Evolutionary conservation across 306 rosid genomes (phyloP).

Genomic region (Citrullus colocynthis): DNA sequence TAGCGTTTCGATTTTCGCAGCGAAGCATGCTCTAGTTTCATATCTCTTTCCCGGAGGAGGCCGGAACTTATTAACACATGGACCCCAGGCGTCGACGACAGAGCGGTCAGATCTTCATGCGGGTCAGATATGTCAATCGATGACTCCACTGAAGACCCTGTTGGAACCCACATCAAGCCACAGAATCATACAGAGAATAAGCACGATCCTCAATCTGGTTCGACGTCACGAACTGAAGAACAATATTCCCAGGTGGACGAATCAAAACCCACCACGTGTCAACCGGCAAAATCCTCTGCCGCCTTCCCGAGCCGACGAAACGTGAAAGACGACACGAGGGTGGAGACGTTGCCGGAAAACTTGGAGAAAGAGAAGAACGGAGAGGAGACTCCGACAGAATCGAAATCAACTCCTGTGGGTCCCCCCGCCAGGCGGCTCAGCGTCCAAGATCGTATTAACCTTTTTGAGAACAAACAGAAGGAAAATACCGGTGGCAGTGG

Average conservation of each 20-base stretch:
- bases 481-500: slow-evolving; percentile 35
- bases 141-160: slow-evolving; percentile 44
- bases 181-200: slow-evolving; percentile 14
- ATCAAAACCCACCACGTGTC: slow-evolving; percentile 39
- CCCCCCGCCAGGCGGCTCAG: slow-evolving; percentile 65
- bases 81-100: slow-evolving; percentile 39
- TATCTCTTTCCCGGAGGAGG: slow-evolving; percentile 52
- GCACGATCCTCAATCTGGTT: slow-evolving; percentile 4
- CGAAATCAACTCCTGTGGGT: slow-evolving; percentile 18
- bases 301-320: slow-evolving; percentile 15
- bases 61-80: slow-evolving; percentile 48
- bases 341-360: slow-evolving; percentile 4
- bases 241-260: slow-evolving; percentile 10
- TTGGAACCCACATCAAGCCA: slow-evolving; percentile 17
- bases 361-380: slow-evolving; percentile 18
- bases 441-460: slow-evolving; percentile 92
- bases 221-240: slow-evolving; percentile 3
- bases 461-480: slow-evolving; percentile 92
- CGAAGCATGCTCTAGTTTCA: slow-evolving; percentile 60
- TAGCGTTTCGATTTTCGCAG: slow-evolving; percentile 26
- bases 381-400: slow-evolving; percentile 19
- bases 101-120: slow-evolving; percentile 52
- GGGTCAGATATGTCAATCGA: slow-evolving; percentile 97
- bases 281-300: slow-evolving; percentile 27
- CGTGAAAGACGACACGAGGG: slow-evolving; percentile 24